phyloP scores from a whole-genome alignment of 805 yeast species.

The Candida schatavii region DNA sequence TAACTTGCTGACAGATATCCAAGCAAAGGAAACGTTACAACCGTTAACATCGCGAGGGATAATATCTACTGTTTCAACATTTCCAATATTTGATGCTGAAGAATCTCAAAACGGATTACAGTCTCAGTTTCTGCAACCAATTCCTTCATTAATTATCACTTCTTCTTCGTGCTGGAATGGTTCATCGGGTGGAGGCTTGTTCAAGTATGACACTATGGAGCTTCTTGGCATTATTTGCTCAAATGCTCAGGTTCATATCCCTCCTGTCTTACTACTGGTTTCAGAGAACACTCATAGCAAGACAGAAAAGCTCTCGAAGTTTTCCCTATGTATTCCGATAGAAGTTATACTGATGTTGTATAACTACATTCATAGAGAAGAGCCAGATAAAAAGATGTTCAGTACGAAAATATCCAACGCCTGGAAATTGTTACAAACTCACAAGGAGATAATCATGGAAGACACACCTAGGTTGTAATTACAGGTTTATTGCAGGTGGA shows the following conservation, averaged over 20 bases:
- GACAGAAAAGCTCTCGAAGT: conserved; percentile 29
- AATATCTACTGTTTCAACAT: neutral
- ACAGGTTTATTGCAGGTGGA: too few relatives aligned
- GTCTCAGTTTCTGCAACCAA: neutral
- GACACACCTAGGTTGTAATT: neutral
- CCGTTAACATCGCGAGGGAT: neutral
- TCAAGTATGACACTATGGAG: conserved; percentile 15
- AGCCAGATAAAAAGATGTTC: neutral
- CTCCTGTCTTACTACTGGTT: conserved; percentile 10
- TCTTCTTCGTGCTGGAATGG: conserved; percentile 51
- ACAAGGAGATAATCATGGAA: neutral
- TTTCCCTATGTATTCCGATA: conserved; percentile 32
- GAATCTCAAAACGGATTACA: neutral
- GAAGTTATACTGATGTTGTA: conserved; percentile 27
- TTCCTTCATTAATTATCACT: conserved; percentile 26
- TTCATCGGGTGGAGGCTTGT: conserved; percentile 48
- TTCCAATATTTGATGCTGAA: conserved; percentile 2
- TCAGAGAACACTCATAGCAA: conserved; percentile 6
- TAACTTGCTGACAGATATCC: neutral
- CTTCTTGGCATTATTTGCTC: conserved; percentile 44
- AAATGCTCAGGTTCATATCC: conserved; percentile 37
- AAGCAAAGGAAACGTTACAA: neutral
- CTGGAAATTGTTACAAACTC: conserved; percentile 4
- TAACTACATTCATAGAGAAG: conserved; percentile 3
- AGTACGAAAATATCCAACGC: neutral